Evolutionary conservation across 192 early-diverging fungal genomes (phyloP).

Genomic region (Entomortierella chlamydospora): DNA sequence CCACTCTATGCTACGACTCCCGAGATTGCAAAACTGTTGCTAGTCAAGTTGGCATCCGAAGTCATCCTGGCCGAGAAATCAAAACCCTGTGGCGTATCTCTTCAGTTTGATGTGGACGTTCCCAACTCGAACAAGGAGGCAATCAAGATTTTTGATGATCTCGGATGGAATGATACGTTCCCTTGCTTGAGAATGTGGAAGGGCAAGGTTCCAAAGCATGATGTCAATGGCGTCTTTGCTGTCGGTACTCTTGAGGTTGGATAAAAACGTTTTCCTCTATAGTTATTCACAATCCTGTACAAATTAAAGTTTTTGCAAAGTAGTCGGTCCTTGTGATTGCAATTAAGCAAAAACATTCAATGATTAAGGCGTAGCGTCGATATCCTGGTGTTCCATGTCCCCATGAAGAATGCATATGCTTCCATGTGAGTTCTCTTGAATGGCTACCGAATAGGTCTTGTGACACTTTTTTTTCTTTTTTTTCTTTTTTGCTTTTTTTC

Average conservation of each 20-base stretch:
- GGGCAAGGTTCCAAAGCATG: conserved; percentile 42
- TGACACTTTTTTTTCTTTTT: no score
- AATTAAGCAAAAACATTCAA: no score
- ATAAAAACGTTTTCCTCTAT: no score
- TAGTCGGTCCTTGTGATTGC: no score
- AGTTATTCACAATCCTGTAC: no score
- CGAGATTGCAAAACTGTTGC: conserved; percentile 39
- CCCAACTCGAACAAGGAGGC: conserved; percentile 24
- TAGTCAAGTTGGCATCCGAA: conserved; percentile 38
- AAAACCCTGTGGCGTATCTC: neutral
- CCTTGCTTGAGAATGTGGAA: conserved; percentile 54
- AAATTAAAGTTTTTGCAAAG: no score
- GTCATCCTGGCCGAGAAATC: conserved; percentile 10
- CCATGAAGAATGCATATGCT: no score
- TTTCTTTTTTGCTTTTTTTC: no score
- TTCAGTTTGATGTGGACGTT: conserved; percentile 26
- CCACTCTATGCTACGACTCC: conserved; percentile 35
- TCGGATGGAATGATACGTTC: conserved; percentile 39
- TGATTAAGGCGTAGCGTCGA: no score
- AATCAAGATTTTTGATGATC: conserved; percentile 22
- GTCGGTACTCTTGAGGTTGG: conserved; percentile 41
- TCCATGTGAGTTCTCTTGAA: no score
- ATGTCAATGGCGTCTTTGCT: conserved; percentile 41
- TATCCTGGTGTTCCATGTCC: no score
- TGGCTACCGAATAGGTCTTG: no score